Evolutionary conservation across 345 rosid genomes (phyloP), one percentile per base, ranked within the genome.

Genomic region (Syzygium aromaticum): DNA sequence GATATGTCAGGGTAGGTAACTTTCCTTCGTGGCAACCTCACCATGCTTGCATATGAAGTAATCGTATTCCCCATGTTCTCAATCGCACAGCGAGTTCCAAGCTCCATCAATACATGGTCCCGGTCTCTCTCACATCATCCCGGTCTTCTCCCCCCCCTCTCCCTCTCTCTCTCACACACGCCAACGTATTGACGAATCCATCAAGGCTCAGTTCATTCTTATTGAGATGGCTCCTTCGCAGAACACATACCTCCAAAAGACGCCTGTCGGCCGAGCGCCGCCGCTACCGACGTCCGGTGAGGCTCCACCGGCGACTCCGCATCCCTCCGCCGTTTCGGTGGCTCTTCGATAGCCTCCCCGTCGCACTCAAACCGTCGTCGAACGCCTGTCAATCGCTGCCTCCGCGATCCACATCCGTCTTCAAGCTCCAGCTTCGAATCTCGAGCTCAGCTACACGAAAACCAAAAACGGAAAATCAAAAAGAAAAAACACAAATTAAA

Each of bases 1-100:
- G 84, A 90, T 90, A 88, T 84, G 85, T 88, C 92, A 92, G 87
- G 87, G 86, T 16, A 85, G 90, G 87, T 77, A 87, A 88, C 91
- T 87, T 84, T 89, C 33, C 30, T 63, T 53, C 51, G 90, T 87
- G 88, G 89, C 87, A 49, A 91, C 95, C 96, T 93, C 90, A 17
- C 93, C 90, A 93, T 92, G 94, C 98, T 95, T 95, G 88, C 87
- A 91, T 85, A 87, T 91, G 87, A 94, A 95, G 96, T 87, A 91
- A 92, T 33, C 73, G 53, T 77, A 88, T 9, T 57, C 46, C 86
- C 33, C 80, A 67, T 67, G 46, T 33, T 23, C 54, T 78, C 84
- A 33, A 63, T n/a, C 25, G 25, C 19, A 33, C 51, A 54, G 25
- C 85, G 51, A 52, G 51, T 82, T 80, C 23, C 73, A 84, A 78